These are phyloP conservation scores for Monilinia aucupariae DNA, from an alignment of 2,329 filamentous ascomycete genomes.

Conservation along the genomic window DNA sequence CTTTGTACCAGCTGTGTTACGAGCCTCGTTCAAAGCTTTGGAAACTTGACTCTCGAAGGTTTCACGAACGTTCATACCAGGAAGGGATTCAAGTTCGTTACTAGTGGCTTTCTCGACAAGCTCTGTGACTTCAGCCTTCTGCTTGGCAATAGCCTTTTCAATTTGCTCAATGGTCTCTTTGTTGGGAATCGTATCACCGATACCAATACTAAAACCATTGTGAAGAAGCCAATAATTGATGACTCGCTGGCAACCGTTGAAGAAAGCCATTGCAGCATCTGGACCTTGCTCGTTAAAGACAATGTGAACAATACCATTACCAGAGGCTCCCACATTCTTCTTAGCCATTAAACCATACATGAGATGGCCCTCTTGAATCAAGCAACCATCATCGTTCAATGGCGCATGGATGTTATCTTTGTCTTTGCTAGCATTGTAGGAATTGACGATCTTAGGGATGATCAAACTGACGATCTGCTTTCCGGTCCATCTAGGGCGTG, in stretches of 20 bases:
- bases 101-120: conserved; percentile 75
- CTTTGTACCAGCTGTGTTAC: conserved; percentile 90
- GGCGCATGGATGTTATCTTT: conserved; percentile 48
- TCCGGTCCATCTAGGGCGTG: conserved; percentile 88
- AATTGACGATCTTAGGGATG: conserved; percentile 79
- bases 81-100: conserved; percentile 84
- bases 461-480: conserved; percentile 97
- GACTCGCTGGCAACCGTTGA: conserved; percentile 91
- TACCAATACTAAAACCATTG: conserved; percentile 95
- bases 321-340: conserved; percentile 86
- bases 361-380: conserved; percentile 82
- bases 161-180: conserved; percentile 77
- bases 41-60: conserved; percentile 98
- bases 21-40: conserved; percentile 86
- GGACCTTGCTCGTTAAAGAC: conserved; percentile 93
- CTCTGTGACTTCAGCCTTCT: conserved; percentile 74
- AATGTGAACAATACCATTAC: conserved; percentile 88
- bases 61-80: conserved; percentile 97
- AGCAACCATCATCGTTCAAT: conserved; percentile 67
- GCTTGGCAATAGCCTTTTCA: conserved; percentile 69
- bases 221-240: conserved; percentile 97
- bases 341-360: conserved; percentile 89
- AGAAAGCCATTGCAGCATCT: conserved; percentile 83
- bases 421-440: conserved; percentile 60
- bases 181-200: conserved; percentile 96